Base-by-base conservation (phyloP, 2,329 filamentous ascomycete genomes). In the Colletotrichum caudatum region DNA sequence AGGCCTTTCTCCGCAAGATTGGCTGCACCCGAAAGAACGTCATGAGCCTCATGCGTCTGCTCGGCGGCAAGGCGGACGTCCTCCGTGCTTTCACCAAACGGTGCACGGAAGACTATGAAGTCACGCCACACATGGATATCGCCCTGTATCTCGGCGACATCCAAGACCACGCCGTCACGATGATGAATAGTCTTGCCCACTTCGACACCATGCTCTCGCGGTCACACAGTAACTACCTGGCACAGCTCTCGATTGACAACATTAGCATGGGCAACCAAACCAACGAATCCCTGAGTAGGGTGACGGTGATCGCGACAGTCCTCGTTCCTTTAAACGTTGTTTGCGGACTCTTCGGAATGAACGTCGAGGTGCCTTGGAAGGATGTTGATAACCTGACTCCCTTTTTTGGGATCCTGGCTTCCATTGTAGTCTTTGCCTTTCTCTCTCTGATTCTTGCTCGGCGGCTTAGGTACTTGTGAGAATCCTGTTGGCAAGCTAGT, bases 121-220 rank as follows among this genome's bases (percentile, higher is more conserved):
- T 98, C 64, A 97, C 96, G 1, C 96, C 96, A 3, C 93, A 95
- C 56, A 96, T 96, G 84, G 96, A 99, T 78, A 97, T 99, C 74
- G 96, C 95, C 23, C 89, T 99, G 77, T 99, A 99, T 79, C 89
- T 99, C 35, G 94, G 94, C 78, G 96, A 99, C 82, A 98, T 99
- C 74, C 96, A 99, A 82, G 96, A 99, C 83, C 96, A 99, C 87
- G 95, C 98, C 63, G 94, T 99, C 67, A 99, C 96, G 54, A 98
- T 98, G 95, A 97, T 97, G 89, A 95, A 93, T 76, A 99, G 97
- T 81, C 83, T 99, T 76, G 91, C 90, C 0, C 96, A 99, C 80
- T 98, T 97, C 76, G 96, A 99, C 80, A 98, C 98, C 86, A 98
- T 99, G 88, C 88, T 99, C 58, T 95, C 93, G 26, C 92, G 96